Conservation (phyloP, 257 asterid species). For the Scutellaria minor region DNA sequence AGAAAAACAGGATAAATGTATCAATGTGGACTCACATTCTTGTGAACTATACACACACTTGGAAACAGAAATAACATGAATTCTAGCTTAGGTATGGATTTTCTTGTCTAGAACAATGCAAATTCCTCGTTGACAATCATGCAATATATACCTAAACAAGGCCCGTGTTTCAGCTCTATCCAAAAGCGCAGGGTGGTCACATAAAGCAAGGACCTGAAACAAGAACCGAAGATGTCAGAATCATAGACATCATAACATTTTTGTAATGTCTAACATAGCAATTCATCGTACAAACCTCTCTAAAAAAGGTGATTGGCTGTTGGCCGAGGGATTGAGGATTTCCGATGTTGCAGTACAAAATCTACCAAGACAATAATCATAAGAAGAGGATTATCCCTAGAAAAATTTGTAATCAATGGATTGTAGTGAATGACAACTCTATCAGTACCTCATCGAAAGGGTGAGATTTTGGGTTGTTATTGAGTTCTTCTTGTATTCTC, state of each 20-base stretch:
- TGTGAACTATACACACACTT: neutral
- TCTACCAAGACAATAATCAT: constrained; percentile 51
- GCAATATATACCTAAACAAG: constrained; percentile 86
- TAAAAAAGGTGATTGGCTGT: constrained; percentile 92
- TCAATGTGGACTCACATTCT: neutral
- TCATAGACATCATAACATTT: neutral
- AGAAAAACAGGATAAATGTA: neutral
- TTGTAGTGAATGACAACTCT: neutral
- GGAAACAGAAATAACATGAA: too few relatives aligned
- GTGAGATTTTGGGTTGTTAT: constrained; percentile 38
- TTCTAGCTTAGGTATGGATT: too few relatives aligned
- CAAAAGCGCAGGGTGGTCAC: constrained; percentile 85
- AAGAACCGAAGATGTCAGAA: constrained; percentile 28
- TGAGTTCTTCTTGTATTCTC: constrained; percentile 43
- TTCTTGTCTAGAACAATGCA: neutral
- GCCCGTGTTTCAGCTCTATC: constrained; percentile 89
- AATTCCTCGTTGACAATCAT: constrained; percentile 41
- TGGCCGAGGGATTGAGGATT: constrained; percentile 96
- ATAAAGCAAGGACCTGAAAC: constrained; percentile 83
- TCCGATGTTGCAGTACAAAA: constrained; percentile 90
- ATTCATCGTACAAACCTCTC: constrained; percentile 68
- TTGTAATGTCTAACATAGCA: neutral
- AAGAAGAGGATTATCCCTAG: neutral
- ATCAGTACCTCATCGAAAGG: constrained; percentile 47
- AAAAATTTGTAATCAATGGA: neutral